These are phyloP conservation scores for Zoysia matrella DNA, from an alignment of 202 grass and related monocot species.

Conservation along the genomic window DNA sequence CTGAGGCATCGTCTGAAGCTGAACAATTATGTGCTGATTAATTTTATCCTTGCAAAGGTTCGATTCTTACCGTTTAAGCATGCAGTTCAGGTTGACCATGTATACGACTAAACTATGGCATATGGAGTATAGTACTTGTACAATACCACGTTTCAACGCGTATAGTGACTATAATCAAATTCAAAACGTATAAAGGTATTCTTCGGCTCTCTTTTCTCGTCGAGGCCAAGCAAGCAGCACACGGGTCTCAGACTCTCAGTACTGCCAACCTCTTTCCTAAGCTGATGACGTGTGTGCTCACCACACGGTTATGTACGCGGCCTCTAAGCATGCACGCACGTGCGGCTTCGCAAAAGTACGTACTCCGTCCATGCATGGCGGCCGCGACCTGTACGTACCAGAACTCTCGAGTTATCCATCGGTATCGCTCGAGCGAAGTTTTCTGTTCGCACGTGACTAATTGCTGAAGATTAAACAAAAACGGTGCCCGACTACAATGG, in stretches of 20 bases:
- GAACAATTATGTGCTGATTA: background rate
- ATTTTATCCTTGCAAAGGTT: background rate
- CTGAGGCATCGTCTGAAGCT: background rate
- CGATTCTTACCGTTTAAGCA: background rate
- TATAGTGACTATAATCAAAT: background rate
- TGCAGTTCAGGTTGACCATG: conserved; percentile 1
- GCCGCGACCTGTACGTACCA: background rate
- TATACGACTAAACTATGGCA: background rate
- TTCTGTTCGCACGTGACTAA: background rate
- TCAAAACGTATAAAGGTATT: conserved; percentile 1
- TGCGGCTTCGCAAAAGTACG: background rate
- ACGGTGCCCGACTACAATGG: background rate
- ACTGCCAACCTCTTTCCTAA: background rate
- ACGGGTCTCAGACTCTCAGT: background rate
- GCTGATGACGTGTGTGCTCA: background rate
- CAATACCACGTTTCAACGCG: background rate
- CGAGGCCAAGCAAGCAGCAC: background rate
- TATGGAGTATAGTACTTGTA: background rate
- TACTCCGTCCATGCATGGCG: background rate
- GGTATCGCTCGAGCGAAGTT: background rate
- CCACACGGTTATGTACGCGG: conserved; percentile 7
- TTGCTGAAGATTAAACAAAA: conserved; percentile 36
- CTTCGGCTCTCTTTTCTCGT: background rate
- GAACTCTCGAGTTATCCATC: conserved; percentile 1
- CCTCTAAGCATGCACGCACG: background rate